Base-by-base conservation (phyloP, 345 rosid species). In the Xanthoceras sorbifolium region DNA sequence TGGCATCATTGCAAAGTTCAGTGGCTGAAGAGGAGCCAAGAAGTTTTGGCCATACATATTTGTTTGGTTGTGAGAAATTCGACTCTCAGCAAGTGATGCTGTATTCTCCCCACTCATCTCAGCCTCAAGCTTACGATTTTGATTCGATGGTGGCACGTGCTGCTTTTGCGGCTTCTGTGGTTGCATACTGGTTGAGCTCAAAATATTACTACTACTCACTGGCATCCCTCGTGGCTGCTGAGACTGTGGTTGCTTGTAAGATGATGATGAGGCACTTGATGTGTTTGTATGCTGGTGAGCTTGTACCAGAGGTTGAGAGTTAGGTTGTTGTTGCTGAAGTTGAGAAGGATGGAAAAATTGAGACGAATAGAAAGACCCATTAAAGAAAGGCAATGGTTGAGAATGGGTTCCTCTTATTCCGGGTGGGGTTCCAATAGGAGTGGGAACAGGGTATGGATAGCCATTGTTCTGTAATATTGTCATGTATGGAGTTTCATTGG, bases 301-400 rank as follows among this genome's bases (percentile, higher is more conserved):
- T 60, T 73, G 84, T 60, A 76, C 55, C 25, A 63, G 22, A 60
- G 79, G 70, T 52, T 77, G 83, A 32, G 77, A 38, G 42, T 18
- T 73, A 42, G 61, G 71, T 50, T 84, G 93, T 71, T 84, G 89
- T 80, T 82, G 86, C 50, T 78, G 82, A 76, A 82, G 73, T 72
- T 84, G 88, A 60, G 85, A 61, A 78, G 86, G 84, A 63, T 84
- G 90, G 75, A 88, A 81, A 76, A 88, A 75, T 69, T 87, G 89
- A 62, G 90, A 80, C 64, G 92, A 63, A 81, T 85, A 84, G 78
- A 78, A 84, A 28, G 92, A 82, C 61, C 87, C 91, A 72, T 72
- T 87, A 79, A 72, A 81, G 77, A 78, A 81, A 59, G 93, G 88
- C 82, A 85, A 6, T n/a, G 78, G 69, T 48, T 88, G 91, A 67